phyloP scores from a whole-genome alignment of 768 basidiomycete genomes.

The Mycena crocata region DNA sequence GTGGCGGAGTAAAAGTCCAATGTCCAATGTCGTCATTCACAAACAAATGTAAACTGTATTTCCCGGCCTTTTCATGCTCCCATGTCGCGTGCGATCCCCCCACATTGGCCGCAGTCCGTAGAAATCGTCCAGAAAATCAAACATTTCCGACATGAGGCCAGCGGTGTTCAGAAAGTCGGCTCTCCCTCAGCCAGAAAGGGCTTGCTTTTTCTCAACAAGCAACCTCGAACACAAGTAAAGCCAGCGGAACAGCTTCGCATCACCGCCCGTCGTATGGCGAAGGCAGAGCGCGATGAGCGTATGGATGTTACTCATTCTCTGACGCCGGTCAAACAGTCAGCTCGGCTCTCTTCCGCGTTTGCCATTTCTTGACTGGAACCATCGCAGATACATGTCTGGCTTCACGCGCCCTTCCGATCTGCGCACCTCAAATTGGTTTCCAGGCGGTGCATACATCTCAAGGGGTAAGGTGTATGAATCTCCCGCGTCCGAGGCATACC shows the following conservation, averaged over 20 bases:
- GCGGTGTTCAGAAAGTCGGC: not conserved
- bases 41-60: constrained; percentile 21
- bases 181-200: constrained; percentile 12
- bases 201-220: constrained; percentile 8
- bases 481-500: constrained; percentile 49
- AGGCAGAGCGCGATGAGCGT: constrained; percentile 58
- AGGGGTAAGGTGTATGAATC: constrained; percentile 41
- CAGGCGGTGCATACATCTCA: constrained; percentile 45
- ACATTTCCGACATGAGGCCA: not conserved
- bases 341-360: not conserved
- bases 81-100: constrained; percentile 25
- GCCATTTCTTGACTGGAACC: not conserved
- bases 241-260: constrained; percentile 39
- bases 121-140: not conserved
- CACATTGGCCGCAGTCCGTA: constrained; percentile 14
- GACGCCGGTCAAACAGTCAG: constrained; percentile 52
- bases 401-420: constrained; percentile 53
- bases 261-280: constrained; percentile 41
- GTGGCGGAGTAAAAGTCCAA: too few relatives aligned
- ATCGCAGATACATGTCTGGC: constrained; percentile 50
- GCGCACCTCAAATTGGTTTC: constrained; percentile 49
- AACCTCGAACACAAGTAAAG: constrained; percentile 3
- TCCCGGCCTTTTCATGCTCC: not conserved
- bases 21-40: not conserved
- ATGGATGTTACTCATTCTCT: constrained; percentile 49